These are phyloP conservation scores for Suillus cothurnatus DNA, from an alignment of 768 basidiomycete genomes.

Conservation along the genomic window DNA sequence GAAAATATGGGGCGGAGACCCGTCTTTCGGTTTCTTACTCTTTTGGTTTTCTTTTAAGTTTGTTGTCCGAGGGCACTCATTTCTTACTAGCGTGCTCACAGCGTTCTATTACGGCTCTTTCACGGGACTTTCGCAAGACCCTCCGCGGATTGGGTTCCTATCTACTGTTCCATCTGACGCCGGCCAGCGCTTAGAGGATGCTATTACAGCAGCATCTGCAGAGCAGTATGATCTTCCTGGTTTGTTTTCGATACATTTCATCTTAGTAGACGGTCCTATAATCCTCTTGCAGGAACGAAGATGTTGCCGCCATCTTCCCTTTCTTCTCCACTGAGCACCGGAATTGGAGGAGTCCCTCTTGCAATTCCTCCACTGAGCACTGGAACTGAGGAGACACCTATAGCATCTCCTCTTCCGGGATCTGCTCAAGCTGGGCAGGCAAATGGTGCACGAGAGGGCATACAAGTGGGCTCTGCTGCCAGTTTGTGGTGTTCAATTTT, in stretches of 20 bases:
- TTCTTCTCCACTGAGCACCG: slow-evolving; percentile 22
- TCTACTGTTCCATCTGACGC: slow-evolving; percentile 70
- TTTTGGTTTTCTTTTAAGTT: not conserved
- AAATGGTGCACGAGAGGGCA: slow-evolving; percentile 20
- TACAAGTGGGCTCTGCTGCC: slow-evolving; percentile 10
- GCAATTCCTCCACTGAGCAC: too few relatives aligned
- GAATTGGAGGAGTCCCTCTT: slow-evolving; percentile 32
- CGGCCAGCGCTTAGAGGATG: slow-evolving; percentile 37
- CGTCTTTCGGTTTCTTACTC: slow-evolving; percentile 6
- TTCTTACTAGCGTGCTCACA: slow-evolving; percentile 52
- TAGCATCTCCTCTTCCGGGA: too few relatives aligned
- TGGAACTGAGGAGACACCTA: too few relatives aligned
- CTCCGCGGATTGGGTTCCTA: slow-evolving; percentile 68
- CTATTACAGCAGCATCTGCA: slow-evolving; percentile 37
- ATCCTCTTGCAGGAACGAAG: slow-evolving; percentile 36
- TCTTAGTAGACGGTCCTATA: not conserved
- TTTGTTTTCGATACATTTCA: slow-evolving; percentile 13
- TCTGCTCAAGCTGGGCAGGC: slow-evolving; percentile 5
- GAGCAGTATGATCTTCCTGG: slow-evolving; percentile 31
- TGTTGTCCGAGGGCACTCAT: not conserved
- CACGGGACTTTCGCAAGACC: slow-evolving; percentile 64
- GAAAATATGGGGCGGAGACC: not conserved
- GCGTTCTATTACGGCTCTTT: slow-evolving; percentile 77
- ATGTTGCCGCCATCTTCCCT: slow-evolving; percentile 43
- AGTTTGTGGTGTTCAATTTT: slow-evolving; percentile 21